Percentiles rank a stretch among this genome's conserved stretches.
phyloP scores from a whole-genome alignment of 2,329 filamentous ascomycete species.

The Elsinoe ampelina region DNA sequence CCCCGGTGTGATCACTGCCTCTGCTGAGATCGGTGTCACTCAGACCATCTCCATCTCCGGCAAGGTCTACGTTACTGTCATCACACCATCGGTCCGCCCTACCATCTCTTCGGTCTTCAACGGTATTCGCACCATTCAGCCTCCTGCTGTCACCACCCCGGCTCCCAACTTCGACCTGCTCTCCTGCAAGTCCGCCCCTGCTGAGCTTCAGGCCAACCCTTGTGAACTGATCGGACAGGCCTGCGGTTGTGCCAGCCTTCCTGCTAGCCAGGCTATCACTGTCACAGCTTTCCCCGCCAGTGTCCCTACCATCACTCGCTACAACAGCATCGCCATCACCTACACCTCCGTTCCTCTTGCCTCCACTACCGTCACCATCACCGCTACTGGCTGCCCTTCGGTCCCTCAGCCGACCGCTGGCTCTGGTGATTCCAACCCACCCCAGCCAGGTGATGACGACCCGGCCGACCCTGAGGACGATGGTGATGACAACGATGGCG shows the following conservation, averaged over 20 bases:
- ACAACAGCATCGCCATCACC: constrained; percentile 2
- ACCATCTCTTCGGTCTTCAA: constrained; percentile 1
- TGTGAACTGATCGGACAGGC: not conserved
- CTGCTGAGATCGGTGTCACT: not conserved
- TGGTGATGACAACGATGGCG: no score
- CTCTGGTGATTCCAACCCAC: not conserved
- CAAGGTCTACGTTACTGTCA: not conserved
- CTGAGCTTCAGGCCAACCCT: not conserved
- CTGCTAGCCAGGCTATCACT: not conserved
- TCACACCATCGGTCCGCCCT: not conserved
- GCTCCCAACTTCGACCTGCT: constrained; percentile 1
- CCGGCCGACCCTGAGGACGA: not conserved
- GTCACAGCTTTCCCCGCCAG: not conserved
- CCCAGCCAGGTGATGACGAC: not conserved
- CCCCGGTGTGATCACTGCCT: constrained; percentile 3
- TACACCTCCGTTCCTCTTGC: constrained; percentile 6
- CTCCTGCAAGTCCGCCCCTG: not conserved
- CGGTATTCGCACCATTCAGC: constrained; percentile 4
- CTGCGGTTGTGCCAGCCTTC: not conserved
- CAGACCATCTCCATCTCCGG: constrained; percentile 5
- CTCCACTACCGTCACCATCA: not conserved
- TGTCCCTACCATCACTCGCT: not conserved
- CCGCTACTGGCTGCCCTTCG: not conserved
- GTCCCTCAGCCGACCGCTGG: not conserved
- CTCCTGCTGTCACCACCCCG: not conserved